Conservation (phyloP, 495 filamentous ascomycete genomes). For the Wilcoxina mikolae region DNA sequence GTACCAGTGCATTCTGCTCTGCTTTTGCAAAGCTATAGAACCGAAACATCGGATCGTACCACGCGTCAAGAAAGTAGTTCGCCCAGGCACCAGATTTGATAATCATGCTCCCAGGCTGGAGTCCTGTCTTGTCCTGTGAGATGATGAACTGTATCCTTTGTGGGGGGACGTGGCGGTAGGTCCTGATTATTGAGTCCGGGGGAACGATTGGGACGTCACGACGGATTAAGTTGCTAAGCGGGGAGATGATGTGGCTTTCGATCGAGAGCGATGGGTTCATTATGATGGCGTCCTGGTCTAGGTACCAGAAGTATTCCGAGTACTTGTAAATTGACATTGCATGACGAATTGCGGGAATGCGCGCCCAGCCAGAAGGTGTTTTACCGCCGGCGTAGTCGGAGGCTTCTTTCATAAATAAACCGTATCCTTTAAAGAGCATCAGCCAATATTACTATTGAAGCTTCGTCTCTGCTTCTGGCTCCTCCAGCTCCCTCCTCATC, state of each 20-base stretch:
- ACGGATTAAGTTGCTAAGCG: constrained; percentile 66
- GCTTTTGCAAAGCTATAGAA: constrained; percentile 92
- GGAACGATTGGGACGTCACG: constrained; percentile 78
- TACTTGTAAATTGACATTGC: constrained; percentile 67
- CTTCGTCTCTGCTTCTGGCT: neutral
- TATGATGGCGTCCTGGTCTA: constrained; percentile 69
- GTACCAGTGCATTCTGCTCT: constrained; percentile 79
- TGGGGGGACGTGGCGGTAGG: constrained; percentile 63
- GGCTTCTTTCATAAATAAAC: constrained; percentile 61
- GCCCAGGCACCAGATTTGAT: constrained; percentile 76
- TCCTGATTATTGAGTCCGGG: constrained; percentile 92
- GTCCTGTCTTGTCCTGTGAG: constrained; percentile 70
- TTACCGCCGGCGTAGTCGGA: constrained; percentile 61
- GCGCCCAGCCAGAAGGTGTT: constrained; percentile 56
- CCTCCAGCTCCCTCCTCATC: neutral
- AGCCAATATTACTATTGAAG: too few species aligned
- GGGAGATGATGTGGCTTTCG: constrained; percentile 52
- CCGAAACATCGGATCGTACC: constrained; percentile 89
- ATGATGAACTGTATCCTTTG: constrained; percentile 69
- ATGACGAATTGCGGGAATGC: constrained; percentile 75
- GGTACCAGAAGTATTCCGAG: constrained; percentile 66
- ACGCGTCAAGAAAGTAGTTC: constrained; percentile 81
- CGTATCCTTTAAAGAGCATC: constrained; percentile 65
- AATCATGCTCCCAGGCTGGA: constrained; percentile 64
- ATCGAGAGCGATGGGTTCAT: constrained; percentile 69